Evolutionary conservation across 2,329 filamentous ascomycete genomes (phyloP).

Genomic region (Fusarium miscanthi): DNA sequence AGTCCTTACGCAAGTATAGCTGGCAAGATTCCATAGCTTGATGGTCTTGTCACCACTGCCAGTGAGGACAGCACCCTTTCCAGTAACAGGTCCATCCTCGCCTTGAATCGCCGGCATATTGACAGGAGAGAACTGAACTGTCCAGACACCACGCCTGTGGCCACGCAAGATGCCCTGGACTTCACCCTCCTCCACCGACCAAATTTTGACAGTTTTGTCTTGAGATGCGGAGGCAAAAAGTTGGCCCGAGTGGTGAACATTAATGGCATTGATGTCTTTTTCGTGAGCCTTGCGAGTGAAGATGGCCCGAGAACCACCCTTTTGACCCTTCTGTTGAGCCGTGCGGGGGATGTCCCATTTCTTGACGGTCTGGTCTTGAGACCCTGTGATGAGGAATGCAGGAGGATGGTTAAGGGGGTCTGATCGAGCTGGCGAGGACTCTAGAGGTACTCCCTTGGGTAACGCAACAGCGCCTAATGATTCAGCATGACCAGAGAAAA

Average conservation of each 20-base stretch:
- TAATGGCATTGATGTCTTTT: conserved; percentile 97
- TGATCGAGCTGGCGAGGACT: conserved; percentile 75
- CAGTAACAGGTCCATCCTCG: conserved; percentile 77
- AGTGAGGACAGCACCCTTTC: conserved; percentile 85
- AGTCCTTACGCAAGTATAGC: conserved; percentile 92
- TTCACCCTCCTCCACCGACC: conserved; percentile 90
- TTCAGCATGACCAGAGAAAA: conserved; percentile 92
- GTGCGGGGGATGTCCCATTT: conserved; percentile 83
- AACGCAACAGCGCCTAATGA: conserved; percentile 91
- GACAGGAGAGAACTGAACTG: conserved; percentile 87
- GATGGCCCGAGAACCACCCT: conserved; percentile 71
- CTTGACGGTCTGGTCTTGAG: conserved; percentile 95
- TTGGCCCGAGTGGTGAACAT: conserved; percentile 77
- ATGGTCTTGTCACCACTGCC: conserved; percentile 96
- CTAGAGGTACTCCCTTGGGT: conserved; percentile 74
- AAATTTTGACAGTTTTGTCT: conserved; percentile 97
- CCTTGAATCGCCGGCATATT: conserved; percentile 79
- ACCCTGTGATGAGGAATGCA: conserved; percentile 87
- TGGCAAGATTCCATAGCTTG: conserved; percentile 91
- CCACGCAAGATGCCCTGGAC: conserved; percentile 91
- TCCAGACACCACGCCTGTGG: conserved; percentile 96
- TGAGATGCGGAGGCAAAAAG: conserved; percentile 96
- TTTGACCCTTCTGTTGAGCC: conserved; percentile 56
- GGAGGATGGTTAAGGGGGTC: conserved; percentile 85
- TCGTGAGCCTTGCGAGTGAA: conserved; percentile 97